Base-by-base conservation (phyloP, 305 asterid species). In the Fraxinus floribunda region DNA sequence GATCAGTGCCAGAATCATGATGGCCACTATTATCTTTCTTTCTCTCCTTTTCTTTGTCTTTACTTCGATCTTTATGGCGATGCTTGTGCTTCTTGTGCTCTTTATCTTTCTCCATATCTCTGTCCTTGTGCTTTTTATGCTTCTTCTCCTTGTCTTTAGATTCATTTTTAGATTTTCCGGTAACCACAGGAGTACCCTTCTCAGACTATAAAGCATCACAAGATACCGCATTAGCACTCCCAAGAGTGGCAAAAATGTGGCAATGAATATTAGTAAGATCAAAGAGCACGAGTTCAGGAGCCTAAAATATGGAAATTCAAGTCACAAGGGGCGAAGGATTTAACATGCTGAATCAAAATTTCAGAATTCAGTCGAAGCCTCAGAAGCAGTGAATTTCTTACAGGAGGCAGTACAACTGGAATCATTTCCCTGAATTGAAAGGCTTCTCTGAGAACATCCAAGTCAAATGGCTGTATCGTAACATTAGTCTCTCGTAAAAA, bases 391-490 rank as follows among this genome's bases (percentile, higher is more conserved):
- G 35, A 35, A 36, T 20, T 46, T 79, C 79, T 79, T 80, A 82
- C 86, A 73, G 60, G 77, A 30, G 84, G 74, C 29, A 57, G 81
- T 35, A 75, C 83, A n/a, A 44, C 9, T 22, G 76, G 78, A 71
- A 66, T 68, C 64, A 62, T 46, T 34, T 85, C 86, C 18, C 81
- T 79, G 39, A 82, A 57, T 7, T 36, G 83, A 66, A 85, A 85
- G 36, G 88, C 81, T 26, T 85, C 88, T 15, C 41, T 78, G 10
- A 85, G 85, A 82, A 68, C 38, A 82, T 75, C 84, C 71, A 85
- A 78, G 18, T 83, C 79, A 82, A 85, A 82, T 62, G 84, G 84
- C 68, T n/a, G 77, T 66, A 85, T 41, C 0, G 44, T 11, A 62
- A 26, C 55, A 11, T 7, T 18, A 75, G 71, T 30, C 24, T 62